Percentiles rank a stretch among this genome's conserved stretches.
Evolutionary conservation across 2,329 filamentous ascomycete genomes (phyloP).

Genomic region (Pseudogymnoascus sp.): DNA sequence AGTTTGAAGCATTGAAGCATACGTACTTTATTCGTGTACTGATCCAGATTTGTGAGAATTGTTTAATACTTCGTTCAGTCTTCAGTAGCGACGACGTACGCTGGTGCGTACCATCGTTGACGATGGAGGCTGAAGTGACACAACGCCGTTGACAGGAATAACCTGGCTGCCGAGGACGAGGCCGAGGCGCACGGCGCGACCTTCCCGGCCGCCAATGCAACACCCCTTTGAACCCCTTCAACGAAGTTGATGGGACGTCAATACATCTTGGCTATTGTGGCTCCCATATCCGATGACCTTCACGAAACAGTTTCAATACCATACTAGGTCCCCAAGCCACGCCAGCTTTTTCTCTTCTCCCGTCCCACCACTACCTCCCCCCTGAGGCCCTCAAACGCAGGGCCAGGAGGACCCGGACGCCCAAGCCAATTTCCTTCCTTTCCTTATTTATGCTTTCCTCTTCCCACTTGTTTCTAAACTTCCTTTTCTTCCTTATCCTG

Average conservation of each 20-base stretch:
- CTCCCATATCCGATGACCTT: slow-evolving; percentile 1
- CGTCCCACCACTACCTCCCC: not conserved
- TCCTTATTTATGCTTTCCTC: slow-evolving; percentile 12
- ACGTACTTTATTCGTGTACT: not conserved
- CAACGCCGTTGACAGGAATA: not conserved
- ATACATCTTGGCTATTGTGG: not conserved
- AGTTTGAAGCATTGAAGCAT: not conserved
- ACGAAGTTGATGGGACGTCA: not conserved
- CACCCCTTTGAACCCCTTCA: not conserved
- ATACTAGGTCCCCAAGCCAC: slow-evolving; percentile 6
- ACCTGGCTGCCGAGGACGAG: not conserved
- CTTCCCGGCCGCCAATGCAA: not conserved
- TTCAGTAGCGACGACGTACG: not conserved
- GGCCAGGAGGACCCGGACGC: slow-evolving; percentile 4
- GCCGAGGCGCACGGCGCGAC: not conserved
- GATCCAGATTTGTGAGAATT: not conserved
- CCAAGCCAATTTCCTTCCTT: not conserved
- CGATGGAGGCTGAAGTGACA: not conserved
- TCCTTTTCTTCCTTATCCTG: slow-evolving; percentile 5
- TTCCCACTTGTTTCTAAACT: slow-evolving; percentile 10
- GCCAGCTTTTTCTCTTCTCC: not conserved
- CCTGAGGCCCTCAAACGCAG: not conserved
- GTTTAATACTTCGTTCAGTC: not conserved
- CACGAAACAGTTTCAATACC: slow-evolving; percentile 10
- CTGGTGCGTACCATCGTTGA: not conserved